These are phyloP conservation scores for Psilocybe mexicana DNA, from an alignment of 1,284 basidiomycete species.

Conservation along the genomic window DNA sequence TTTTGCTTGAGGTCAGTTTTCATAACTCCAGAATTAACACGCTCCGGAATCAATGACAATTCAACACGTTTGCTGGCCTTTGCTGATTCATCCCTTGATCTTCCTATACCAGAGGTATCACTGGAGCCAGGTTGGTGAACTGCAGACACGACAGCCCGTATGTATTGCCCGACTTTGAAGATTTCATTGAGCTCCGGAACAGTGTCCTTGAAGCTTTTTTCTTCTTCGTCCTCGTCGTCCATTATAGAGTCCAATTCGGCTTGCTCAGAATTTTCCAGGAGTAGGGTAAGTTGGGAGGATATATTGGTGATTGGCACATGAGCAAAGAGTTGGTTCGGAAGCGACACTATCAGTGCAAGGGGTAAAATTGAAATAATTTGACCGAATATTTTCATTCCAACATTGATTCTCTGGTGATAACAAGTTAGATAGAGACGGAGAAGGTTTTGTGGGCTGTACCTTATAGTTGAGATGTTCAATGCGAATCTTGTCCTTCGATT, in stretches of 20 bases:
- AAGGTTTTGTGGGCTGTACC: slow-evolving; percentile 40
- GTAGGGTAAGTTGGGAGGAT: slow-evolving; percentile 78
- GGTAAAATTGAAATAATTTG: slow-evolving; percentile 89
- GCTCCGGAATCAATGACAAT: slow-evolving; percentile 81
- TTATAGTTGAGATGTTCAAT: slow-evolving; percentile 97
- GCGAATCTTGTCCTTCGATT: slow-evolving; percentile 48
- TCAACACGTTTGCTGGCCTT: slow-evolving; percentile 82
- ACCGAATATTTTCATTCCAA: slow-evolving; percentile 87
- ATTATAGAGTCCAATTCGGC: slow-evolving; percentile 48
- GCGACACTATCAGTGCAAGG: slow-evolving; percentile 87
- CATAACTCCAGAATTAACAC: slow-evolving; percentile 82
- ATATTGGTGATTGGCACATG: slow-evolving; percentile 96
- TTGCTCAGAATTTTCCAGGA: slow-evolving; percentile 64
- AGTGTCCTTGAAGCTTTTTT: slow-evolving; percentile 21
- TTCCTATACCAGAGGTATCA: slow-evolving; percentile 54
- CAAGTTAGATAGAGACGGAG: background rate
- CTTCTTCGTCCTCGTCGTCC: slow-evolving; percentile 48
- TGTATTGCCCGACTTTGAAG: slow-evolving; percentile 85
- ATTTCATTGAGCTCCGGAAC: slow-evolving; percentile 75
- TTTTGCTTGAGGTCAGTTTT: slow-evolving; percentile 79
- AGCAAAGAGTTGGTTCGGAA: slow-evolving; percentile 93
- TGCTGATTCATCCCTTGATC: slow-evolving; percentile 64
- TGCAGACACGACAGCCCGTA: slow-evolving; percentile 76
- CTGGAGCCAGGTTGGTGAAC: slow-evolving; percentile 65
- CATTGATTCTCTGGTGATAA: slow-evolving; percentile 64